Evolutionary conservation across 192 early-diverging fungal genomes (phyloP).

Genomic region (Cetraspora pellucida): DNA sequence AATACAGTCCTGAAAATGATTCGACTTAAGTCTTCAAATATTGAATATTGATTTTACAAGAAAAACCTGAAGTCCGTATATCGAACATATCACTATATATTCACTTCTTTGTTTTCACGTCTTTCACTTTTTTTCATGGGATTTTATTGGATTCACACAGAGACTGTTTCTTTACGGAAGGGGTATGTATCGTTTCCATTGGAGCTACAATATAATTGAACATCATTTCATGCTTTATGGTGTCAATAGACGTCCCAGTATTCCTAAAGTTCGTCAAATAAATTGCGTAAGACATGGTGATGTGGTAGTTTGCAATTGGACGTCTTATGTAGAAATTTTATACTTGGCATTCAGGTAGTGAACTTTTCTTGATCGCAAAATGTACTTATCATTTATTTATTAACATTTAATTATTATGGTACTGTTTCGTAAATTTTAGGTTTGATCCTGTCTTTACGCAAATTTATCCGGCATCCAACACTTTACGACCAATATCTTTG

Average conservation of each 20-base stretch:
- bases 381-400: neutral
- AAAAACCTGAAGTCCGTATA: slow-evolving; percentile 41
- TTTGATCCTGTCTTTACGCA: slow-evolving; percentile 67
- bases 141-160: slow-evolving; percentile 72
- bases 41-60: slow-evolving; percentile 27
- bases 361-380: neutral
- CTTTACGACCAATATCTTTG: slow-evolving; percentile 53
- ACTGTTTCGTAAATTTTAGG: slow-evolving; percentile 40
- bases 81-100: slow-evolving; percentile 41
- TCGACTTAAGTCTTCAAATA: neutral
- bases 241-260: slow-evolving; percentile 32
- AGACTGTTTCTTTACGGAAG: slow-evolving; percentile 61
- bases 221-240: neutral
- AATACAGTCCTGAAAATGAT: neutral
- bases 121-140: slow-evolving; percentile 67
- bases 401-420: neutral
- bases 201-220: neutral
- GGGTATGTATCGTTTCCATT: slow-evolving; percentile 51
- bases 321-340: slow-evolving; percentile 81
- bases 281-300: slow-evolving; percentile 59
- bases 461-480: slow-evolving; percentile 50
- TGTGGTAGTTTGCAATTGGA: slow-evolving; percentile 79
- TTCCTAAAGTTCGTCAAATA: slow-evolving; percentile 37
- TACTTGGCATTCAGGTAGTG: slow-evolving; percentile 69
- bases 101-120: slow-evolving; percentile 51